Evolutionary conservation across 1,284 basidiomycete species (phyloP).

Genomic region (Apiotrichum laibachii): DNA sequence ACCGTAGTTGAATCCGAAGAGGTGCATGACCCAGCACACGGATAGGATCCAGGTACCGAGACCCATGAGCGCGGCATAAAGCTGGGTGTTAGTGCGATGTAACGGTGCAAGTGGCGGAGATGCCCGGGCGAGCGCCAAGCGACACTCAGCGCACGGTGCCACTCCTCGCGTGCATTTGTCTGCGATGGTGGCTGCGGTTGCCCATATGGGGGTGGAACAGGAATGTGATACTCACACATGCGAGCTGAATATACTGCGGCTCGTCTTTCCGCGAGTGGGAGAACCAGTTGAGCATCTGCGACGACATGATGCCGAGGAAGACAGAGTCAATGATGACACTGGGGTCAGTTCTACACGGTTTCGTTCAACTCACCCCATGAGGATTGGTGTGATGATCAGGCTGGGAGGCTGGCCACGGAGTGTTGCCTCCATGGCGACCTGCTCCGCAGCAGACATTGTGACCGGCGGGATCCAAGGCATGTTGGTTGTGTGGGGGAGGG

Average conservation of each 20-base stretch:
- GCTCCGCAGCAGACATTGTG: background rate
- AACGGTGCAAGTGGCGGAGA: too few species aligned
- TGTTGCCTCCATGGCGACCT: background rate
- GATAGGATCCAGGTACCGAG: conserved; percentile 4
- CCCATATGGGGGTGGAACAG: too few species aligned
- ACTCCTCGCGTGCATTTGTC: too few species aligned
- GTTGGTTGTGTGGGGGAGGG: background rate
- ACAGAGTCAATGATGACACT: conserved; percentile 18
- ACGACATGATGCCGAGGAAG: conserved; percentile 13
- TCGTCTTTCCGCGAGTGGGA: conserved; percentile 13
- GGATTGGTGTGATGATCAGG: conserved; percentile 14
- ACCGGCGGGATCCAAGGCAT: background rate
- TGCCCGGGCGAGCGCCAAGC: too few species aligned
- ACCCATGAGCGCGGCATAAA: conserved; percentile 4
- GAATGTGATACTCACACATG: conserved; percentile 12
- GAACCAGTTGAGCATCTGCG: conserved; percentile 15
- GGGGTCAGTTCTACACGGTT: background rate
- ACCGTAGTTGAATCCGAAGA: conserved; percentile 20
- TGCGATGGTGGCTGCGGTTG: too few species aligned
- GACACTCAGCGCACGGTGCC: too few species aligned
- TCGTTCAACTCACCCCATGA: conserved; percentile 15
- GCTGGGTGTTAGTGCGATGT: conserved; percentile 2
- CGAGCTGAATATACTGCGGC: conserved; percentile 4
- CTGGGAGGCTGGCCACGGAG: background rate
- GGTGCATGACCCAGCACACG: conserved; percentile 11